A percentile compares a stretch with the other conserved stretches of the same genome.
phyloP scores from a whole-genome alignment of 2,329 filamentous ascomycete genomes.

The Fusarium torreyae region DNA sequence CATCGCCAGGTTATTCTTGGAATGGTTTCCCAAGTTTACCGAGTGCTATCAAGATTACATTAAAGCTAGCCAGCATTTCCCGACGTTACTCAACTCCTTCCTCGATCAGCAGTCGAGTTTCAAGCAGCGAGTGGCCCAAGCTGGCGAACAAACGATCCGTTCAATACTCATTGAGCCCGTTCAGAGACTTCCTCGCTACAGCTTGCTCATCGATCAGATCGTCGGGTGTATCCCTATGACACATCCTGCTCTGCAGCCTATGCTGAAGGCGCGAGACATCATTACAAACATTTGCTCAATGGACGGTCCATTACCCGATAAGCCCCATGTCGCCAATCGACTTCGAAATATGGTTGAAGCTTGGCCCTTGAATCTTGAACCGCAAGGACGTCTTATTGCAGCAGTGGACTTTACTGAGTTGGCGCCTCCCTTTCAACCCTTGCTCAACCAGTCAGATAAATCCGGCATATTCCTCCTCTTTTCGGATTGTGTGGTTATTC shows the following conservation, averaged over 20 bases:
- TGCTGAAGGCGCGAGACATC: slow-evolving; percentile 92
- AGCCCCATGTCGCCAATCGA: slow-evolving; percentile 80
- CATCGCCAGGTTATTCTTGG: slow-evolving; percentile 85
- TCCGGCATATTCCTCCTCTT: slow-evolving; percentile 87
- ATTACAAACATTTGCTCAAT: slow-evolving; percentile 97
- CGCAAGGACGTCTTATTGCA: slow-evolving; percentile 83
- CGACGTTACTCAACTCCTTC: slow-evolving; percentile 83
- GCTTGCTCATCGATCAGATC: slow-evolving; percentile 96
- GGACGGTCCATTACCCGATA: slow-evolving; percentile 79
- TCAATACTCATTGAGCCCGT: slow-evolving; percentile 97
- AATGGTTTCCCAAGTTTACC: slow-evolving; percentile 95
- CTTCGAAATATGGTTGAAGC: slow-evolving; percentile 82
- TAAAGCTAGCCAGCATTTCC: slow-evolving; percentile 88
- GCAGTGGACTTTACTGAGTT: slow-evolving; percentile 87
- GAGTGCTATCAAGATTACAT: slow-evolving; percentile 96
- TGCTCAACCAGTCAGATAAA: slow-evolving; percentile 61
- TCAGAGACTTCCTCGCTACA: slow-evolving; percentile 93
- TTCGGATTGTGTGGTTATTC: slow-evolving; percentile 82
- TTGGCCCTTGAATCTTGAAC: slow-evolving; percentile 81
- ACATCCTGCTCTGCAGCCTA: slow-evolving; percentile 85
- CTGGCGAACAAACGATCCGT: slow-evolving; percentile 90
- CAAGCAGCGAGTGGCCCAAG: slow-evolving; percentile 82
- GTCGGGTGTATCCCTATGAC: slow-evolving; percentile 86
- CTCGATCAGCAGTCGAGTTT: slow-evolving; percentile 87
- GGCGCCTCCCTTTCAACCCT: slow-evolving; percentile 75